These are phyloP conservation scores for Xeromyces bisporus DNA, from an alignment of 495 filamentous ascomycete species.

Conservation along the genomic window DNA sequence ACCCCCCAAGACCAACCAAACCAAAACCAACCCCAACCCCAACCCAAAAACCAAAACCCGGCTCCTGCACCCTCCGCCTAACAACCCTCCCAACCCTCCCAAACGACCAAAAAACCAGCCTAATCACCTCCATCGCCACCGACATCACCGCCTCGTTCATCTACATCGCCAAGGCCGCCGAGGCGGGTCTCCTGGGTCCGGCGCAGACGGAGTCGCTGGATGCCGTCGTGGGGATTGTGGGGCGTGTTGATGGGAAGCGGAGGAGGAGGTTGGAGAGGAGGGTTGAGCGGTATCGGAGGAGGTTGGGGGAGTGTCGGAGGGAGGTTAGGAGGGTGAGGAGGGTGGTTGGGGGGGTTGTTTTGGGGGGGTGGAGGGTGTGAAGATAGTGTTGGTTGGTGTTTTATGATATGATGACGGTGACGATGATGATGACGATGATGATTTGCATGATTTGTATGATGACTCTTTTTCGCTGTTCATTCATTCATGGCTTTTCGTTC, in stretches of 20 bases:
- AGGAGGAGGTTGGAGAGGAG: slow-evolving; percentile 5
- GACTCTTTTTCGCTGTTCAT: too few relatives aligned
- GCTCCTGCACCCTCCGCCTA: slow-evolving; percentile 7
- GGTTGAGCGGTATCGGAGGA: slow-evolving; percentile 1
- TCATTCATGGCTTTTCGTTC: slow-evolving; percentile 9
- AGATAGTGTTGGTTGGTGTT: neutral
- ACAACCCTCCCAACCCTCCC: slow-evolving; percentile 7
- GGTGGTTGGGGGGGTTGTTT: slow-evolving; percentile 5
- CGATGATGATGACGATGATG: too few relatives aligned
- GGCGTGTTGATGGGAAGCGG: slow-evolving; percentile 2
- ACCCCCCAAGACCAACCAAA: neutral
- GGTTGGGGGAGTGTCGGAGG: slow-evolving; percentile 2
- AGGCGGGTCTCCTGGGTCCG: slow-evolving; percentile 5
- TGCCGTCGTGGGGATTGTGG: slow-evolving; percentile 10
- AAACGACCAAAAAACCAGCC: slow-evolving; percentile 5
- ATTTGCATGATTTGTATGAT: too few relatives aligned
- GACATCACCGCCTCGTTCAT: slow-evolving; percentile 15
- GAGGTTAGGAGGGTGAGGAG: slow-evolving; percentile 6
- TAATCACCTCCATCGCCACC: slow-evolving; percentile 14
- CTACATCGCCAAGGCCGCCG: slow-evolving; percentile 8
- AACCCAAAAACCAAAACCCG: slow-evolving; percentile 1
- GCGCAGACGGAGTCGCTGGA: slow-evolving; percentile 9
- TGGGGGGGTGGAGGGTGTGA: slow-evolving; percentile 2
- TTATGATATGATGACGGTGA: neutral
- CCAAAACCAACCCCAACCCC: neutral